phyloP scores from a whole-genome alignment of 495 filamentous ascomycete genomes.

The Hypoxylon fuscum region DNA sequence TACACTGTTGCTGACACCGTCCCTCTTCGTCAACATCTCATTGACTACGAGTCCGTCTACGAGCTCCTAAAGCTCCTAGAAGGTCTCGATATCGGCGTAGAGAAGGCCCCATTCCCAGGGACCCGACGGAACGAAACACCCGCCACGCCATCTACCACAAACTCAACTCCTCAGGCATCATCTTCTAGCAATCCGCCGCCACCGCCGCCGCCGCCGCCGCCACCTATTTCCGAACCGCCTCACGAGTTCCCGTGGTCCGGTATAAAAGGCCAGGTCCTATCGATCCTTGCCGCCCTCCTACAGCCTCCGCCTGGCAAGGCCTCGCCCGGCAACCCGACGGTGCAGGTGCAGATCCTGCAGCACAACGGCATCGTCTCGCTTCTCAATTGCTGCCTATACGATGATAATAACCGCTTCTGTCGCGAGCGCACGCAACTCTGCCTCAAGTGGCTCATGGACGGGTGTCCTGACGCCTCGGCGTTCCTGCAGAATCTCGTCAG shows the following conservation, averaged over 20 bases:
- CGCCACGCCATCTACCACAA: conserved; percentile 44
- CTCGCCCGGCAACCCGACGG: conserved; percentile 74
- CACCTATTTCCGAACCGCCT: conserved; percentile 77
- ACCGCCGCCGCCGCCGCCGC: conserved; percentile 62
- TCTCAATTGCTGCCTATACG: conserved; percentile 85
- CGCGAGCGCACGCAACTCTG: conserved; percentile 92
- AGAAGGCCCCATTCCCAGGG: conserved; percentile 69
- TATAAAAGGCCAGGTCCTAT: conserved; percentile 89
- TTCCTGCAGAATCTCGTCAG: conserved; percentile 71
- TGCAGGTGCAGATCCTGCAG: conserved; percentile 84
- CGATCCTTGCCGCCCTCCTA: conserved; percentile 84
- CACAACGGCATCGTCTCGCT: conserved; percentile 84
- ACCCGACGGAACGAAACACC: conserved; percentile 42
- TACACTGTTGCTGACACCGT: conserved; percentile 83
- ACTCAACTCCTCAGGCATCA: conserved; percentile 48
- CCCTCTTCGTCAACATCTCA: conserved; percentile 69
- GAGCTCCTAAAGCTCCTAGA: conserved; percentile 86
- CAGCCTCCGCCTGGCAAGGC: conserved; percentile 59
- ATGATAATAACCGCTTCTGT: conserved; percentile 89
- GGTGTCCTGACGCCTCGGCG: conserved; percentile 79
- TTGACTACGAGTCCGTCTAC: conserved; percentile 86
- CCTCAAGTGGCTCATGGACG: conserved; percentile 87
- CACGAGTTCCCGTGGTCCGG: conserved; percentile 93
- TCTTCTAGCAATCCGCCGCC: conserved; percentile 55
- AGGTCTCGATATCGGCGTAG: conserved; percentile 84